Evolutionary conservation across 2,329 filamentous ascomycete species (phyloP).

Genomic region (Fusarium mexicanum): DNA sequence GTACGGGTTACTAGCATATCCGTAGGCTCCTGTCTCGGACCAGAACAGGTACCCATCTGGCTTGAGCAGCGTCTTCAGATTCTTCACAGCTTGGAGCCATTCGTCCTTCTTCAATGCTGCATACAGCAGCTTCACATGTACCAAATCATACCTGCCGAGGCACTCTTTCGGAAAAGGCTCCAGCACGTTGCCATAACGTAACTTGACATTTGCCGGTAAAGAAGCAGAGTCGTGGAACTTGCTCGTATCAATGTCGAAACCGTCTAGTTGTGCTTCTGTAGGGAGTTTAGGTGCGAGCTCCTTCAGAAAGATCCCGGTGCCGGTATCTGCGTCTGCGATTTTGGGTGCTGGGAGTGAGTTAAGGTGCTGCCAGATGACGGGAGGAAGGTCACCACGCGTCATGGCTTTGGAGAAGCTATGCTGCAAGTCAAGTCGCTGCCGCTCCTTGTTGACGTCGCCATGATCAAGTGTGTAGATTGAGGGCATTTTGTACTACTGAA

Average conservation of each 20-base stretch:
- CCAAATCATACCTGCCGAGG: not conserved
- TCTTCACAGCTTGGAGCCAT: not conserved
- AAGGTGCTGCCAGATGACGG: not conserved
- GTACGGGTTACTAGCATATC: not conserved
- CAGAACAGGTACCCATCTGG: not conserved
- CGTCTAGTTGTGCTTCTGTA: rapidly evolving
- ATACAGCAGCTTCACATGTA: not conserved
- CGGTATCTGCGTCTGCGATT: not conserved
- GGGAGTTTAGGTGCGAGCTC: not conserved
- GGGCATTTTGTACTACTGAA: rapidly evolving
- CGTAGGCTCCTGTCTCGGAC: not conserved
- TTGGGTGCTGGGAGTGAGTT: rapidly evolving
- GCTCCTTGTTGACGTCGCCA: not conserved
- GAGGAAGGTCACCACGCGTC: rapidly evolving
- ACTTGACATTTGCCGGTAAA: not conserved
- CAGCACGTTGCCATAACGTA: not conserved
- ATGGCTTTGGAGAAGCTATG: rapidly evolving
- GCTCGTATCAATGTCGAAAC: not conserved
- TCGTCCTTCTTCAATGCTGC: not conserved
- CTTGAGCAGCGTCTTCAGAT: not conserved
- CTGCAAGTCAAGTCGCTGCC: not conserved
- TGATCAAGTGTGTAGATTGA: not conserved
- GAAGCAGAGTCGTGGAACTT: not conserved
- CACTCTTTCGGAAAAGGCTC: not conserved
- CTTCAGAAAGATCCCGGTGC: not conserved